phyloP scores from a whole-genome alignment of 306 rosid species.

The Rosa persica region DNA sequence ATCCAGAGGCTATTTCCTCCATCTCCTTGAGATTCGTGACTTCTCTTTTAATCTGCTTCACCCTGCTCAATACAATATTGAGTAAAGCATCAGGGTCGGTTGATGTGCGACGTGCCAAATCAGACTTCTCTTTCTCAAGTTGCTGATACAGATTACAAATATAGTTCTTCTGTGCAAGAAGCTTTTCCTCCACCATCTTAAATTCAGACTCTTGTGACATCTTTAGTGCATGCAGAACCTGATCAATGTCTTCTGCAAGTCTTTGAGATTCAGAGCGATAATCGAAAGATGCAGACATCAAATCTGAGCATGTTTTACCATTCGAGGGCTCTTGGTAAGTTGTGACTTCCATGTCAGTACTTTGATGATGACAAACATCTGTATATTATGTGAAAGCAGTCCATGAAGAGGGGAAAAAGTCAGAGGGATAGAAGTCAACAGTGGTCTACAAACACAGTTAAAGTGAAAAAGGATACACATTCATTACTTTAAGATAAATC shows the following conservation, averaged over 20 bases:
- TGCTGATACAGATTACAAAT: slow-evolving; percentile 55
- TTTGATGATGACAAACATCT: slow-evolving; percentile 35
- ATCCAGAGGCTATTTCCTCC: slow-evolving; percentile 61
- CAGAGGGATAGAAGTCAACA: background rate
- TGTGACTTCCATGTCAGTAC: slow-evolving; percentile 30
- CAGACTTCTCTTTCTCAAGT: slow-evolving; percentile 51
- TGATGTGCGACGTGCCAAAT: slow-evolving; percentile 43
- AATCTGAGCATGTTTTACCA: slow-evolving; percentile 23
- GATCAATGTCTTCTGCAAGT: slow-evolving; percentile 54
- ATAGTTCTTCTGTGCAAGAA: slow-evolving; percentile 51
- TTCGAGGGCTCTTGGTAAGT: slow-evolving; percentile 23
- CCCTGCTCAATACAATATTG: slow-evolving; percentile 44
- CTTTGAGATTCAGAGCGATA: slow-evolving; percentile 31
- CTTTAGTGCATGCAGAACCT: slow-evolving; percentile 50
- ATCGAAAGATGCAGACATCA: slow-evolving; percentile 28
- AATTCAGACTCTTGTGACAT: slow-evolving; percentile 68
- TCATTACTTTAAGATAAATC: too few relatives aligned
- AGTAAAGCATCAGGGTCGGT: slow-evolving; percentile 33
- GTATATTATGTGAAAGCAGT: slow-evolving; percentile 23
- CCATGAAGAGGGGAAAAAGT: slow-evolving; percentile 21
- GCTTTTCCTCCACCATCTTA: slow-evolving; percentile 57
- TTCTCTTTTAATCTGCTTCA: slow-evolving; percentile 60
- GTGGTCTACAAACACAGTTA: background rate
- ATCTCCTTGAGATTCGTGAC: slow-evolving; percentile 47
- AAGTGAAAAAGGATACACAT: background rate